Conservation (phyloP, 106 monocot species). For the Apostasia shenzhenica region DNA sequence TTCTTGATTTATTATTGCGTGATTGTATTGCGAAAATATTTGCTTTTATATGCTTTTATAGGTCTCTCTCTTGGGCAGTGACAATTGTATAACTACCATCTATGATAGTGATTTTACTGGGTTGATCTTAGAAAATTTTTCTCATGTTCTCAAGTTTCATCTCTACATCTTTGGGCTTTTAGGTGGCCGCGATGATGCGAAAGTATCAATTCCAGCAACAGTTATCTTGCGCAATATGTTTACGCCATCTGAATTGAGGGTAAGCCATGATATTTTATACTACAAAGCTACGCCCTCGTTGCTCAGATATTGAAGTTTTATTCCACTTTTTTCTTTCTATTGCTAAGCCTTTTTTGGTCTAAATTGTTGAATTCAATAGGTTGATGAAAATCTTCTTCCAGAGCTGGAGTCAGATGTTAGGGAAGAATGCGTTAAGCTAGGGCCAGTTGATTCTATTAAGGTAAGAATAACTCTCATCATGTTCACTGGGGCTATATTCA, state of each 20-base stretch:
- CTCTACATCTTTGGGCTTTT: not conserved
- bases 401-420: constrained; percentile 85
- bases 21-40: no score
- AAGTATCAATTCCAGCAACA: constrained; percentile 58
- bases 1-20: no score
- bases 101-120: no score
- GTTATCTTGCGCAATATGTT: constrained; percentile 84
- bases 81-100: no score
- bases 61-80: no score
- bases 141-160: no score
- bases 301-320: not conserved
- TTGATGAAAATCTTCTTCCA: constrained; percentile 77
- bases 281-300: not conserved
- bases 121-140: no score
- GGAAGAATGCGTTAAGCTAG: constrained; percentile 87
- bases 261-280: constrained; percentile 15
- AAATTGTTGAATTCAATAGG: constrained; percentile 30
- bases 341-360: not conserved
- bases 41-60: no score
- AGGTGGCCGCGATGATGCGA: constrained; percentile 97
- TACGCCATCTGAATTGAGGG: constrained; percentile 86
- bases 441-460: constrained; percentile 80
- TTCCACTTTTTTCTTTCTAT: not conserved
- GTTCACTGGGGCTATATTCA: not conserved
- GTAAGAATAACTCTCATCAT: constrained; percentile 17